Evolutionary conservation across 176 grass and related monocot species (phyloP).

Genomic region (Phyllostachys edulis): DNA sequence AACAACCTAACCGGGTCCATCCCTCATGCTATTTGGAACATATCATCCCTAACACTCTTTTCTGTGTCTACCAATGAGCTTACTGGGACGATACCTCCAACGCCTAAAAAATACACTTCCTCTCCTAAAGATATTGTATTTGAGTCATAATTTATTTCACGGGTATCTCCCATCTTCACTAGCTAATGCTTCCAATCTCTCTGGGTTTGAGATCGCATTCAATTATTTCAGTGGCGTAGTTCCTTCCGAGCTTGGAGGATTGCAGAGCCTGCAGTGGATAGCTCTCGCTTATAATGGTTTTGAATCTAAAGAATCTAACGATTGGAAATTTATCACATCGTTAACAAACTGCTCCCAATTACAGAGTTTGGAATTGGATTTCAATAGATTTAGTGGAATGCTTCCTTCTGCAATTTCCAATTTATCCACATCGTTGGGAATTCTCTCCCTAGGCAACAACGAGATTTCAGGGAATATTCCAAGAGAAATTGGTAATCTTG

Average conservation of each 20-base stretch:
- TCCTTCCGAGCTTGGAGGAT: not conserved
- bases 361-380: not conserved
- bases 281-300: not conserved
- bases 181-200: conserved; percentile 20
- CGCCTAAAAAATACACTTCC: not conserved
- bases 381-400: conserved; percentile 14
- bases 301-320: not conserved
- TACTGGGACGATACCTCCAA: conserved; percentile 12
- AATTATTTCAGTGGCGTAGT: conserved; percentile 27
- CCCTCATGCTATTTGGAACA: conserved; percentile 26
- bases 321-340: conserved; percentile 29
- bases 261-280: not conserved
- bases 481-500: conserved; percentile 34
- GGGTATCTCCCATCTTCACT: conserved; percentile 31
- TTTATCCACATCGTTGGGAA: not conserved
- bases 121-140: not conserved
- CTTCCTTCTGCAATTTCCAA: conserved; percentile 28
- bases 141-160: conserved; percentile 18
- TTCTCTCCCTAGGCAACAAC: not conserved
- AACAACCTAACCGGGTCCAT: conserved; percentile 17
- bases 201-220: not conserved
- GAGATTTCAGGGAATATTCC: conserved; percentile 26
- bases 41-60: not conserved
- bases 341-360: conserved; percentile 28
- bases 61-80: not conserved